Evolutionary conservation across 352 stramenopile genomes (phyloP).

Genomic region (Pythium insidiosum): DNA sequence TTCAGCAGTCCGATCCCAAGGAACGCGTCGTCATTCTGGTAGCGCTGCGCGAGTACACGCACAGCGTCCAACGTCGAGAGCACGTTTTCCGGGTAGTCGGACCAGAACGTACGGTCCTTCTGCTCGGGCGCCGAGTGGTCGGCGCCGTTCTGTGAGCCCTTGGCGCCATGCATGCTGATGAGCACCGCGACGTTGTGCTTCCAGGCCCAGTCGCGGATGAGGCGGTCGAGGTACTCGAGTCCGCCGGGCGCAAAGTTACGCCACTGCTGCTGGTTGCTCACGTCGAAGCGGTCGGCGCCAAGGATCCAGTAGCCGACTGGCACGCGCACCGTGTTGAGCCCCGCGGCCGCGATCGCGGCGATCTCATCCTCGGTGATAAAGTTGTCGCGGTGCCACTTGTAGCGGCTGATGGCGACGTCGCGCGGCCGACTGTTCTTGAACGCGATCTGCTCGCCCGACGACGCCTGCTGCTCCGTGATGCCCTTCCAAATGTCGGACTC

Average conservation of each 20-base stretch:
- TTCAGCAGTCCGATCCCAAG: conserved; percentile 26
- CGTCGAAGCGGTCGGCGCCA: conserved; percentile 39
- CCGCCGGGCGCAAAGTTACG: conserved; percentile 26
- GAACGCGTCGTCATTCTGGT: conserved; percentile 20
- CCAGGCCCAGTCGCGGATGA: conserved; percentile 27
- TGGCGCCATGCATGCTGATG: conserved; percentile 47
- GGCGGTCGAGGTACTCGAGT: conserved; percentile 35
- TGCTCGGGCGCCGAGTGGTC: conserved; percentile 45
- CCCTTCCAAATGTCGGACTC: conserved; percentile 17
- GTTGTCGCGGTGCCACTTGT: conserved; percentile 45
- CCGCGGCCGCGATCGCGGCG: conserved; percentile 34
- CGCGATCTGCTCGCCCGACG: conserved; percentile 13
- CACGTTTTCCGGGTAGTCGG: conserved; percentile 14
- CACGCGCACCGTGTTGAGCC: conserved; percentile 73
- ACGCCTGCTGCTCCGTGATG: background rate
- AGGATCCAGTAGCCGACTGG: conserved; percentile 74
- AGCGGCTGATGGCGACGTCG: conserved; percentile 15
- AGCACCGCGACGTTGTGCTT: conserved; percentile 34
- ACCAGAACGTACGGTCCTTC: conserved; percentile 10
- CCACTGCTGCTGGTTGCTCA: conserved; percentile 26
- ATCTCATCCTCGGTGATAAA: conserved; percentile 70
- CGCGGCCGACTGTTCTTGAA: conserved; percentile 8
- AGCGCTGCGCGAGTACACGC: conserved; percentile 19
- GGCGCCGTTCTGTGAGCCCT: conserved; percentile 66
- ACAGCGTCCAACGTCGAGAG: conserved; percentile 15